phyloP scores from a whole-genome alignment of 257 asterid genomes.

The Lithospermum erythrorhizon region DNA sequence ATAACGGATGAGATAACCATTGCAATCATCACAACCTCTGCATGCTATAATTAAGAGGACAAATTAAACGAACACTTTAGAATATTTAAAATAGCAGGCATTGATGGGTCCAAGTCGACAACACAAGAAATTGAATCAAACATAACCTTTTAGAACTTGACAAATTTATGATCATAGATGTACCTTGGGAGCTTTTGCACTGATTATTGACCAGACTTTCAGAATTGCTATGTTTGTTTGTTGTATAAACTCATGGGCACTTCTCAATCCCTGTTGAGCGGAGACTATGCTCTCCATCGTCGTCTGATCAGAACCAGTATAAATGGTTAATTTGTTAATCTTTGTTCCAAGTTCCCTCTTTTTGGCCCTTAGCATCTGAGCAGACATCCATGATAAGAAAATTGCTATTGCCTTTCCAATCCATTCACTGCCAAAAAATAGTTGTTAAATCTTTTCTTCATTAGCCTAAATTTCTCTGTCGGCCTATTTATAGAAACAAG shows the following conservation, averaged over 20 bases:
- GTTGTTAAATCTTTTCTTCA: not conserved
- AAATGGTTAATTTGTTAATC: conserved; percentile 41
- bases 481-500: not conserved
- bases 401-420: conserved; percentile 52
- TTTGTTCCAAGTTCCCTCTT: conserved; percentile 16
- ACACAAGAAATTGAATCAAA: not conserved
- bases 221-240: conserved; percentile 47
- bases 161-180: not conserved
- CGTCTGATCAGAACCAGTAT: conserved; percentile 50
- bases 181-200: conserved; percentile 78
- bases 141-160: not conserved
- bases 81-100: not conserved
- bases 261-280: conserved; percentile 70
- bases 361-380: conserved; percentile 36
- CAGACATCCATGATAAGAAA: conserved; percentile 37
- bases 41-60: conserved; percentile 35
- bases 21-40: conserved; percentile 45
- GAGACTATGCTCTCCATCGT: conserved; percentile 71
- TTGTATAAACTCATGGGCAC: conserved; percentile 48
- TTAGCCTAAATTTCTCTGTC: not conserved
- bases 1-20: conserved; percentile 26
- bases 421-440: conserved; percentile 49
- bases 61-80: not conserved
- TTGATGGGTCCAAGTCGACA: not conserved
- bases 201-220: conserved; percentile 58